Conservation (phyloP, 2,329 filamentous ascomycete genomes). For the Aspergillus sojae region DNA sequence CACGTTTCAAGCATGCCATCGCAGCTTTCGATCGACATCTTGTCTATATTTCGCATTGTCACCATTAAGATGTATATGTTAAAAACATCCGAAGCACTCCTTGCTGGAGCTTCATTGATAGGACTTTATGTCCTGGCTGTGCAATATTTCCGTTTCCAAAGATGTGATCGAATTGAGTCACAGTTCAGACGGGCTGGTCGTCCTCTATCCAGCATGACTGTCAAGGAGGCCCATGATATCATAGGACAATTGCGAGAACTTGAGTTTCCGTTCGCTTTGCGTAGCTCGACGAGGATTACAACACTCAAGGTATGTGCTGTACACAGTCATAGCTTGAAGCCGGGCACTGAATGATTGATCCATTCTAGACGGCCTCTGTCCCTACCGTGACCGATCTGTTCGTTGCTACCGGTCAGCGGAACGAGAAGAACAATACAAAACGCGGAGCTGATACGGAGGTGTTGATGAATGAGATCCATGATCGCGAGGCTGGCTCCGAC, state of each 20-base stretch:
- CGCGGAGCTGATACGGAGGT: constrained; percentile 53
- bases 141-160: not conserved
- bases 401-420: constrained; percentile 49
- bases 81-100: not conserved
- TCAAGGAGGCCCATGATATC: constrained; percentile 32
- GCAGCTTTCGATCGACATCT: not conserved
- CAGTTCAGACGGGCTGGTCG: not conserved
- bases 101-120: not conserved
- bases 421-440: constrained; percentile 47
- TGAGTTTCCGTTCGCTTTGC: constrained; percentile 33
- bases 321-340: not conserved
- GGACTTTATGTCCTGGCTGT: not conserved
- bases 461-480: constrained; percentile 46
- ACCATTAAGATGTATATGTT: not conserved
- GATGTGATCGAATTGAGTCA: not conserved
- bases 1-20: rapidly evolving
- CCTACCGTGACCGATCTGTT: constrained; percentile 53
- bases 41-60: not conserved
- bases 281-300: constrained; percentile 26
- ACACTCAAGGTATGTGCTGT: constrained; percentile 28
- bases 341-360: not conserved
- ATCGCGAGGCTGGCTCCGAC: constrained; percentile 38
- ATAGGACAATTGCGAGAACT: constrained; percentile 32
- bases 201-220: constrained; percentile 33
- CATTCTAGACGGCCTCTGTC: constrained; percentile 49